A percentile compares a stretch with the other conserved stretches of the same genome.
Evolutionary conservation across 495 filamentous ascomycete genomes (phyloP).

Genomic region (Wilcoxina mikolae): DNA sequence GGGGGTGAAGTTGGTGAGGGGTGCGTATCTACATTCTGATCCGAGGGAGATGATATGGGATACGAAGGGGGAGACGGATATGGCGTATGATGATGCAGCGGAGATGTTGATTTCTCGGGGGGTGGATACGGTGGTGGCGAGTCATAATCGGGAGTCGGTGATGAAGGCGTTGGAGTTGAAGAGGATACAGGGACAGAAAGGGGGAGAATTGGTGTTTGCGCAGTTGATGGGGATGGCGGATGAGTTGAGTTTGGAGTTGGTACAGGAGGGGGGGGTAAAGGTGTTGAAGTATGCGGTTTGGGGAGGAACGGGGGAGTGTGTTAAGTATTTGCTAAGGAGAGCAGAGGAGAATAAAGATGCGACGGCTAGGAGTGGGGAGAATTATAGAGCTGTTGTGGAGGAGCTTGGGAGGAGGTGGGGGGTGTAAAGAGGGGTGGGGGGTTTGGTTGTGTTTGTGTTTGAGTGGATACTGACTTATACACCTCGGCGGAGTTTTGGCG

Average conservation of each 20-base stretch:
- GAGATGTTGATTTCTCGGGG: not conserved
- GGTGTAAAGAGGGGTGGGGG: not conserved
- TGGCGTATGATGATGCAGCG: constrained; percentile 35
- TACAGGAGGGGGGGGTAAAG: constrained; percentile 43
- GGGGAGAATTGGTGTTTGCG: constrained; percentile 58
- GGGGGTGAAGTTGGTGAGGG: constrained; percentile 82
- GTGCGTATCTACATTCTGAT: constrained; percentile 75
- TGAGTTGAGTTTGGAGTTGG: constrained; percentile 72
- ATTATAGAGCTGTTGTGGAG: constrained; percentile 53
- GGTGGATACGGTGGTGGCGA: constrained; percentile 54
- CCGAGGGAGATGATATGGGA: constrained; percentile 63
- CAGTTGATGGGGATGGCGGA: constrained; percentile 97
- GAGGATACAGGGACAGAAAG: constrained; percentile 21
- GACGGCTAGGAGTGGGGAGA: constrained; percentile 59
- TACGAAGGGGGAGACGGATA: constrained; percentile 68
- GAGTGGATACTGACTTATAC: not conserved
- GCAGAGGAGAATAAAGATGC: constrained; percentile 90
- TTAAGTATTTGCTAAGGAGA: constrained; percentile 76
- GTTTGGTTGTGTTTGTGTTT: not conserved
- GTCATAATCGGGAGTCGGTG: constrained; percentile 82
- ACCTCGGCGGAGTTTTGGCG: not conserved
- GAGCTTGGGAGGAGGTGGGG: constrained; percentile 52
- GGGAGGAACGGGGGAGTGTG: constrained; percentile 82
- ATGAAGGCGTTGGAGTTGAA: constrained; percentile 44
- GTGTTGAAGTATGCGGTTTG: constrained; percentile 86